Conservation (phyloP, 2,329 filamentous ascomycete genomes). For the Amphichorda felina region DNA sequence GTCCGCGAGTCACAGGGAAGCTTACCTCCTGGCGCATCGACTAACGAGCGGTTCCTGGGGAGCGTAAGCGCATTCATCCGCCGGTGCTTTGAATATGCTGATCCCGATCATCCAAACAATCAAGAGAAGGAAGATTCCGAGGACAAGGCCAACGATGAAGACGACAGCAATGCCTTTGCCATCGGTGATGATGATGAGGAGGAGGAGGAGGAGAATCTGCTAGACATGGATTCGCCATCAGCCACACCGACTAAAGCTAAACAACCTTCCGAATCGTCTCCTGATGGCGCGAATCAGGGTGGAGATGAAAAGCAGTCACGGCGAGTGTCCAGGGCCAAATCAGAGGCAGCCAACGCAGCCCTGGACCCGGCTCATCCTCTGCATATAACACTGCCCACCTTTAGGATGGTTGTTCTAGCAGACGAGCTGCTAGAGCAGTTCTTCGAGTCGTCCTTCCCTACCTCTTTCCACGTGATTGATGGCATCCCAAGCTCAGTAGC, state of each 20-base stretch:
- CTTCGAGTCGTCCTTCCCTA: constrained; percentile 90
- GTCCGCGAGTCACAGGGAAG: constrained; percentile 20
- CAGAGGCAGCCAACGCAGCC: constrained; percentile 75
- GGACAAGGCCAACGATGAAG: not conserved
- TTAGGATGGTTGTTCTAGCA: constrained; percentile 95
- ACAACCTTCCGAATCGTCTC: constrained; percentile 28
- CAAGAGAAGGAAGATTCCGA: not conserved
- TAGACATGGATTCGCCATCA: constrained; percentile 42
- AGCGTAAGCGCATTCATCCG: constrained; percentile 94
- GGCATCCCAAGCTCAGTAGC: constrained; percentile 26
- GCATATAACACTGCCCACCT: constrained; percentile 92
- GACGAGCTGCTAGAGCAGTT: constrained; percentile 94
- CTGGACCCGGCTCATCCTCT: constrained; percentile 88
- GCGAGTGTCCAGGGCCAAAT: constrained; percentile 50
- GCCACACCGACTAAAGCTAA: constrained; percentile 27
- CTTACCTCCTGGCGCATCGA: constrained; percentile 40
- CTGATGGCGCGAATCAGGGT: constrained; percentile 13
- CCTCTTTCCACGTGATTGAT: constrained; percentile 81
- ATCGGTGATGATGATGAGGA: constrained; percentile 62
- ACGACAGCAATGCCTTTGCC: constrained; percentile 45
- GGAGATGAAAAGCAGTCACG: constrained; percentile 9
- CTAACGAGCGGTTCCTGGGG: constrained; percentile 80
- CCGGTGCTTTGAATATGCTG: constrained; percentile 94
- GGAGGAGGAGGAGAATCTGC: constrained; percentile 43
- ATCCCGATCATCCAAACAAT: constrained; percentile 61